Evolutionary conservation across 805 yeast species (phyloP).

Genomic region (Spathaspora arborariae): DNA sequence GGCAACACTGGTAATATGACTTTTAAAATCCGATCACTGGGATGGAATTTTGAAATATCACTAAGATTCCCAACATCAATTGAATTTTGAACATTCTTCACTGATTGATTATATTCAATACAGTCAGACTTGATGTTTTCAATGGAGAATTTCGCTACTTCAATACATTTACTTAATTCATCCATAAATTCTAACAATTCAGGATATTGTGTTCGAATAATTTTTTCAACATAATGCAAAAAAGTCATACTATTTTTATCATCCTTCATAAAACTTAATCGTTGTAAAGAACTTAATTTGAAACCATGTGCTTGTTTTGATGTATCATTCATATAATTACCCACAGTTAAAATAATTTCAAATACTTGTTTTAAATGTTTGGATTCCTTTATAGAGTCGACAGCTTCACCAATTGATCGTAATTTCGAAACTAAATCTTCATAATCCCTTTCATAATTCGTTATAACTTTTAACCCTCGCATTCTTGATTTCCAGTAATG

Average conservation of each 20-base stretch:
- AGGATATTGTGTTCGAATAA: conserved; percentile 62
- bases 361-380: conserved; percentile 53
- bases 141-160: conserved; percentile 57
- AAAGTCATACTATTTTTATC: conserved; percentile 66
- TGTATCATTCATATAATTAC: conserved; percentile 75
- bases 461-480: conserved; percentile 52
- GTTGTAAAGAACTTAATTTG: conserved; percentile 61
- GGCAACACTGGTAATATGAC: conserved; percentile 52
- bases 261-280: conserved; percentile 70
- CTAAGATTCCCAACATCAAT: conserved; percentile 63
- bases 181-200: conserved; percentile 58
- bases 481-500: conserved; percentile 72
- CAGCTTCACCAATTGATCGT: conserved; percentile 55
- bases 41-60: conserved; percentile 59
- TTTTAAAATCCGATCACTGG: conserved; percentile 56
- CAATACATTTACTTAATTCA: conserved; percentile 51
- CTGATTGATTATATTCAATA: conserved; percentile 46
- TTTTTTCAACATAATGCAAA: conserved; percentile 69
- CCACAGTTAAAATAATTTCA: conserved; percentile 65
- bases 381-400: conserved; percentile 50
- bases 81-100: conserved; percentile 50
- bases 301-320: conserved; percentile 69
- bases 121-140: conserved; percentile 63
- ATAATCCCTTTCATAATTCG: conserved; percentile 62
- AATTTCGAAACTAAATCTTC: conserved; percentile 56